These are phyloP conservation scores for Globisporangium spiculum DNA, from an alignment of 352 stramenopile species.

Conservation along the genomic window DNA sequence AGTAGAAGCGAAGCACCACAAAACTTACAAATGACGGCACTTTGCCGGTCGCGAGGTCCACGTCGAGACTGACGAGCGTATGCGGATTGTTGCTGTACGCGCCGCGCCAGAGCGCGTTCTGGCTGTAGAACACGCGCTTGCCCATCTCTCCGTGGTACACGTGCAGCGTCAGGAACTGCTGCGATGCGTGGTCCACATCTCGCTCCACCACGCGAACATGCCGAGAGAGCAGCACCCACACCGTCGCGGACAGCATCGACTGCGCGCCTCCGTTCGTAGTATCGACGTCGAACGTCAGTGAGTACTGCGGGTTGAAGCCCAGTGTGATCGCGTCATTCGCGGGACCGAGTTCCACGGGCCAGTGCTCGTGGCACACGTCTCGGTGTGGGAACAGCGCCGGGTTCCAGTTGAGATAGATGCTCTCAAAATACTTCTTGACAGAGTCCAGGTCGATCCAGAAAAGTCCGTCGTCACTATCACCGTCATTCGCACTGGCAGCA, in stretches of 20 bases:
- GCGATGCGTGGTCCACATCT: slow-evolving; percentile 41
- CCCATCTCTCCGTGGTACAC: slow-evolving; percentile 75
- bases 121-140: slow-evolving; percentile 81
- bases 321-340: slow-evolving; percentile 90
- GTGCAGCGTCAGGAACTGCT: slow-evolving; percentile 90
- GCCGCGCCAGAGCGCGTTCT: slow-evolving; percentile 70
- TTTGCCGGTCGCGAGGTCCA: slow-evolving; percentile 50
- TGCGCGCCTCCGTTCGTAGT: slow-evolving; percentile 13
- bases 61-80: slow-evolving; percentile 84
- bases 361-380: slow-evolving; percentile 76
- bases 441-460: slow-evolving; percentile 97
- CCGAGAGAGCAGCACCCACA: slow-evolving; percentile 93
- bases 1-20: background rate
- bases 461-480: slow-evolving; percentile 87
- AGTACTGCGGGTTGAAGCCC: slow-evolving; percentile 93
- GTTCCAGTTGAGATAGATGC: slow-evolving; percentile 96
- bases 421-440: slow-evolving; percentile 90
- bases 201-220: slow-evolving; percentile 87
- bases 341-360: slow-evolving; percentile 80
- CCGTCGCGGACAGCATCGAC: slow-evolving; percentile 34
- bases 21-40: slow-evolving; percentile 54
- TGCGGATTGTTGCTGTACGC: slow-evolving; percentile 94
- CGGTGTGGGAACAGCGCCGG: slow-evolving; percentile 88
- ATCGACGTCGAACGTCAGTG: slow-evolving; percentile 60
- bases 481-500: background rate